phyloP scores from a whole-genome alignment of 345 rosid genomes.

The Reutealis trisperma region DNA sequence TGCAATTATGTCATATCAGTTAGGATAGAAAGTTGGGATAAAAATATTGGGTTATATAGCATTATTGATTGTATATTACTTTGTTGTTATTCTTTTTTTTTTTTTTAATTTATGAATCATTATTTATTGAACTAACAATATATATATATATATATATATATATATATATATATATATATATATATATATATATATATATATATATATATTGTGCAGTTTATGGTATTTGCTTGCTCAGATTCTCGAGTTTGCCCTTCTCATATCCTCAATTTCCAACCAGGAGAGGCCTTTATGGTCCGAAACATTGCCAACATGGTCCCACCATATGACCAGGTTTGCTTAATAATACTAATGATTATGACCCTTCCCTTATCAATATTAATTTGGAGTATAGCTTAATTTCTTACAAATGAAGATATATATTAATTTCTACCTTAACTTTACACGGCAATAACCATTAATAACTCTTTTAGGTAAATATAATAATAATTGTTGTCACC shows the following conservation, averaged over 20 bases:
- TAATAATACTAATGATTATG: neutral
- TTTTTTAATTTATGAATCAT: neutral
- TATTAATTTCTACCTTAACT: too few species aligned
- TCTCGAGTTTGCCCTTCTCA: slow-evolving; percentile 96
- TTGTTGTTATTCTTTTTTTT: too few species aligned
- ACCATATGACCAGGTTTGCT: slow-evolving; percentile 63
- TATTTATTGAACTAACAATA: neutral
- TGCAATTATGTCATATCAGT: too few species aligned
- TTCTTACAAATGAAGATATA: neutral
- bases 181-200: too few species aligned
- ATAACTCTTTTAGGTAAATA: too few species aligned
- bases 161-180: too few species aligned
- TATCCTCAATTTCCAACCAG: slow-evolving; percentile 83
- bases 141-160: too few species aligned
- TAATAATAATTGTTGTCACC: too few species aligned
- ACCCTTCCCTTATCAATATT: neutral
- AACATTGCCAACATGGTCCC: slow-evolving; percentile 99
- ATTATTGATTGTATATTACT: too few species aligned
- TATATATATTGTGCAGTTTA: slow-evolving; percentile 49
- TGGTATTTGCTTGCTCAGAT: slow-evolving; percentile 98
- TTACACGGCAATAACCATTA: too few species aligned
- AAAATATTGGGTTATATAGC: too few species aligned
- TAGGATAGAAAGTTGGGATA: too few species aligned
- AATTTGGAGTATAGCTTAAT: neutral
- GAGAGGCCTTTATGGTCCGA: slow-evolving; percentile 94